Base-by-base conservation (phyloP, 495 filamentous ascomycete genomes). In the Penicillium cinerascens region DNA sequence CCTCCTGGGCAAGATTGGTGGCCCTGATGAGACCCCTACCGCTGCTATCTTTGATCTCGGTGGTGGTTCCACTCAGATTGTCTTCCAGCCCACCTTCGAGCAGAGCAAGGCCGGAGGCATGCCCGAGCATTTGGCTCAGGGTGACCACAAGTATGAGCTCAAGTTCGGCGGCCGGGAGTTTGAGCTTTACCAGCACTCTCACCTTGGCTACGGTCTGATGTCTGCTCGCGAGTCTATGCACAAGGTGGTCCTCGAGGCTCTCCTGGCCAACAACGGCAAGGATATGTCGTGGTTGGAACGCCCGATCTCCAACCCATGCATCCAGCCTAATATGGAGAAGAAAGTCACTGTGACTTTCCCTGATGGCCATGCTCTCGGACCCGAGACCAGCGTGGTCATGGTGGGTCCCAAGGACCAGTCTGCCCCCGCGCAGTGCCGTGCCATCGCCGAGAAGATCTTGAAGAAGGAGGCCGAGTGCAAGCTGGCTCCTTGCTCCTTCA, bases 191-290 rank as follows among this genome's bases (percentile, higher is more conserved):
- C 93, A 98, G 73, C 91, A 98, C 73, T 96, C 92, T 22, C 95
- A 98, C 71, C 86, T 98, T 45, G 92, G 92, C 47, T 97, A 97
- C 63, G 93, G 93, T 63, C 85, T 98, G 46, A 98, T 96, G 91
- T 81, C 87, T 54, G 93, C 93, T 22, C 89, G 93, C 47, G 82
- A 95, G 25, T 78, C 89, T 23, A 85, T 97, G 51, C 89, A 96
- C 73, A 80, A 81, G 49, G 72, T 74, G 8, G 75, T 97, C 41
- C 67, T 92, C 36, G 74, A 87, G 53, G 77, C 82, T 36, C 78
- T 83, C 63, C 63, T 75, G 33, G 78, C 85, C 56, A 61, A 63
- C 9, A 71, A 67, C 58, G 64, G 66, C 11, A 70, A 67, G 13
- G 74, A 79, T 52, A 58, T 73, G 23, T 82, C 83, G 60, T 84